Base-by-base conservation (phyloP, 139 green algal species). In the Mychonastes homosphaera region DNA sequence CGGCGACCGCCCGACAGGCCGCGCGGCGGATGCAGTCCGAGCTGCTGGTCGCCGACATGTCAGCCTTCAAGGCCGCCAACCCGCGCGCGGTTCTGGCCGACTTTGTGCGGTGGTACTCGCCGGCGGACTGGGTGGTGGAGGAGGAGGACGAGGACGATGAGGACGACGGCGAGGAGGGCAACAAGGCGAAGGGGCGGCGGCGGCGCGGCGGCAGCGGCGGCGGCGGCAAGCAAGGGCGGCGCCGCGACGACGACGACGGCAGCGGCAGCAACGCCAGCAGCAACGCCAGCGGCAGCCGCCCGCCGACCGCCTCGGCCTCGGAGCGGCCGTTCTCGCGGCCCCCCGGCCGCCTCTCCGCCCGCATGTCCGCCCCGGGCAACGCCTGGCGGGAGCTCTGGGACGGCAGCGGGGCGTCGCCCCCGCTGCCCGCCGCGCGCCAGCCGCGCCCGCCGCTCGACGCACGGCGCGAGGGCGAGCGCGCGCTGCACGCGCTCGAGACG, bases 1-100 rank as follows among this genome's bases (percentile, higher is more conserved):
- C 19, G 36, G 40, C 24, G 26, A 49, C 44, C 44, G 18, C 2
- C 57, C 35, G n/a, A 58, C 35, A 58, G 34, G 21, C 40, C 21
- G 39, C 34, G 64, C 50, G 27, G 57, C 62, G 65, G 3, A 45
- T 87, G 64, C 54, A 78, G 53, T 72, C 70, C 0, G 64, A 70
- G 29, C 58, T 81, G 52, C 72, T 94, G 39, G 23, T 62, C 1
- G 73, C 70, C 4, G 85, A 94, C 71, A 96, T 96, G 83, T 65
- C 80, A 1, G 84, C 88, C 1, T 96, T 96, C 79, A 96, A 96
- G 71, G 89, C 89, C 4, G 88, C 85, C 44, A 96, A 96, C 65
- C 84, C 84, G 8, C 76, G 78, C 5, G 73, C 68, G 40, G 56
- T 69, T 19, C 71, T 96, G 19, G 73, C 59, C 6, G 87, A 96